Evolutionary conservation across 164 flowering plant species (phyloP), one percentile per base, ranked within the genome.

Genomic region (Pachysandra terminalis): DNA sequence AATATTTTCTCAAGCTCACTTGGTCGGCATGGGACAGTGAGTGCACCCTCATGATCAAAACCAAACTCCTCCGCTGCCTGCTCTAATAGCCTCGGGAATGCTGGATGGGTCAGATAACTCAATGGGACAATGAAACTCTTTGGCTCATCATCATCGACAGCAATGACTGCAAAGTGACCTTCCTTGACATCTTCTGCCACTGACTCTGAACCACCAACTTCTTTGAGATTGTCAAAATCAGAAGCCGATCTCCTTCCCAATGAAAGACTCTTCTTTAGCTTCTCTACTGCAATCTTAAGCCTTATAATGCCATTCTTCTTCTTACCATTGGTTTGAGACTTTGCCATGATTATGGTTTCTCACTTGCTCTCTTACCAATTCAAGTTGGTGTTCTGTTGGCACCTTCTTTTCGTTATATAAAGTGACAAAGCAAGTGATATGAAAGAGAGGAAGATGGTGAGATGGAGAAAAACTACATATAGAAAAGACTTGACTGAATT

Each of bases 111-210:
- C 26, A 88, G 64, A 49, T 32, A 86, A 56, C 74, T 75, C 66
- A 86, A 62, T 1, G 90, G 81, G 0, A 85, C 79, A 0, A 83
- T 75, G 27, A 83, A 82, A 63, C 88, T 74, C 75, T 75, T 83
- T 0, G 71, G 65, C 28, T 81, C 68, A 2, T 80, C 73, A 8
- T 78, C 81, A 9, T 79, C 80, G 19, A 60, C 70, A 0, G 87
- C 93, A 24, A 81, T 74, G 67, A 86, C 93, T 0, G 83, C 90
- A 61, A 88, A 88, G 63, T 88, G 90, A 4, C 93, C 93, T 75
- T 85, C 85, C 71, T 86, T 86, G 3, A 88, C 84, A 61, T 84
- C 90, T 24, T 74, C 75, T 0, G 92, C 89, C 41, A 87, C 83
- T 5, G 51, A 15, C 14, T 49, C 19, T 49, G 76, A 32, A 19